Evolutionary conservation across 2,329 filamentous ascomycete species (phyloP), one percentile per base, ranked within the genome.

Genomic region (Dothidotthia symphoricarpi): DNA sequence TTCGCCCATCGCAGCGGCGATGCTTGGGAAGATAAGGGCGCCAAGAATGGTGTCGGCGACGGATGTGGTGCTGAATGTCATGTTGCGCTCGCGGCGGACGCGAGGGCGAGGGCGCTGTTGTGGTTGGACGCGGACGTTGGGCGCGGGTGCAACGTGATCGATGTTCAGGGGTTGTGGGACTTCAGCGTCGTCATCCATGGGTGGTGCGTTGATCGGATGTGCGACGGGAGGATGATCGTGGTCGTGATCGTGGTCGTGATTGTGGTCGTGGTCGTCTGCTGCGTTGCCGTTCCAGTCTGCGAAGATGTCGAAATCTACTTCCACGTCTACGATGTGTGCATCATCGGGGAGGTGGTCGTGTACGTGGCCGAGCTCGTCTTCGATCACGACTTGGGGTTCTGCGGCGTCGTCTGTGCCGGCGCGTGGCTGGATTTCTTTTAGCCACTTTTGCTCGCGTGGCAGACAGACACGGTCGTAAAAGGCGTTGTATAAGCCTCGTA

Each of bases 1-100:
- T 55, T 89, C 85, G 29, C 93, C 93, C 67, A 88, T 81, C 11
- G 80, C 76, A 19, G 83, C 86, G 0, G 88, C 89, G 29, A 97
- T 81, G 9, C 81, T 81, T 0, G 93, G 93, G 57, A 95, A 88
- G 10, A 94, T 73, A 2, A 98, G 70, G 1, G 84, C 83, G 5
- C 83, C 83, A 22, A 86, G 71, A 26, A 85, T 69, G 0, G 76
- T 76, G 44, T 81, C 75, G 1, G 78, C 77, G 19, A 85, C 65
- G 22, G 73, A 73, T 24, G 72, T 73, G 10, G 76, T 75, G 16
- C 75, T 74, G 47, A 79, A 70, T 22, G 75, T 70, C 3, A 80
- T 67, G 35, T 73, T 71, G 36, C 74, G 70, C 33, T 70, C 70
- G 59, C 51, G 70, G 50, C 63, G 57, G n/a, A 53, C 38, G 24